Evolutionary conservation across 176 grass and related monocot species (phyloP), one percentile per base, ranked within the genome.

Genomic region (Oryza meridionalis): DNA sequence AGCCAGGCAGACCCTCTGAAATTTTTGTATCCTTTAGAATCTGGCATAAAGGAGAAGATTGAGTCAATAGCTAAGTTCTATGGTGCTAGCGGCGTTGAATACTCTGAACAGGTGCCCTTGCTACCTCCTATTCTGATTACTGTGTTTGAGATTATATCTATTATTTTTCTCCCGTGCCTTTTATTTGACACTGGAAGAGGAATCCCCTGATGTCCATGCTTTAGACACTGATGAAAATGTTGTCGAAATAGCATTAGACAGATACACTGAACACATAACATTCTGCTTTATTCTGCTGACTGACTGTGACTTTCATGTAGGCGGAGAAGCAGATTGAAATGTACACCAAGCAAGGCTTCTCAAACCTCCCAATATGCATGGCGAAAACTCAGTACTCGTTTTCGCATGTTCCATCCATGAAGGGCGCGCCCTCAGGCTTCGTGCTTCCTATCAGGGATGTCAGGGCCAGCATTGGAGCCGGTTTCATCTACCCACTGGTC

Each of bases 361-460:
- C 93, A n/a, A 85, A 83, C 55, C 84, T 99, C 62, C 96, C 96
- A 2, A 99, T 96, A 82, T 99, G 96, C 83, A 96, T 99, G 96
- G 93, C 96, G 0, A 99, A 99, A 75, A 99, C 93, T 42, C 93
- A 99, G 63, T 99, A 99, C 84, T 99, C 96, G 2, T 99, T 99
- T 76, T 94, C 96, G 0, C 96, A 96, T 43, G 75, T 96, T 46
- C 83, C 93, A 4, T 96, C 96, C 50, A 81, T 92, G 73, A 95
- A 98, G 68, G 96, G 96, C 0, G 91, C 88, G 1, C 97, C 97
- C 0, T 74, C 78, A 0, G 93, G 35, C 25, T 99, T 99, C 33
- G 87, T 93, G 32, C 86, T 99, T 4, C 97, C 97, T 0, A 99
- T 99, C 73, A 92, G 97, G 44, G 97, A 99, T 24, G 91, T 96